phyloP scores from a whole-genome alignment of 2,329 filamentous ascomycete species.

The Pseudogymnoascus sp. region DNA sequence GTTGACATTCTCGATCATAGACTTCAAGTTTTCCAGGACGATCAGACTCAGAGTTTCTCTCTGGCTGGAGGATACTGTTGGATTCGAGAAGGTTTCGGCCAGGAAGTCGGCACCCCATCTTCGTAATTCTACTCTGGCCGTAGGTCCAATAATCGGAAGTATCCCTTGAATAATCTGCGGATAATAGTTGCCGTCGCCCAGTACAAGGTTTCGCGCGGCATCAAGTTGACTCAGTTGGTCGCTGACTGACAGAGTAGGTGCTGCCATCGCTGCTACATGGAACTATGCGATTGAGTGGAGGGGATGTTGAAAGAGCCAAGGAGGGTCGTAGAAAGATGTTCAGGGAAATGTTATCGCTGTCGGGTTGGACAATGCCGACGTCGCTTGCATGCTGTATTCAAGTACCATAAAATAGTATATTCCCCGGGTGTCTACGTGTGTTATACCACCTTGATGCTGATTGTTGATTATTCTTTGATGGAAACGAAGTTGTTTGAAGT shows the following conservation, averaged over 20 bases:
- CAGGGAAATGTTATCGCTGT: not conserved
- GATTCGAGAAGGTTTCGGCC: constrained; percentile 90
- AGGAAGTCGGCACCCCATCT: constrained; percentile 96
- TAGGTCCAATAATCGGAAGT: constrained; percentile 77
- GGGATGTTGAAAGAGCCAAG: constrained; percentile 2
- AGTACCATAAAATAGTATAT: not conserved
- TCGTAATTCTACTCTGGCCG: constrained; percentile 70
- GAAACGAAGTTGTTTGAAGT: constrained; percentile 2
- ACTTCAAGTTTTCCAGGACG: constrained; percentile 70
- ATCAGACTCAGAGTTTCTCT: constrained; percentile 74
- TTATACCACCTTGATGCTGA: constrained; percentile 6
- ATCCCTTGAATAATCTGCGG: constrained; percentile 86
- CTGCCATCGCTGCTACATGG: constrained; percentile 39
- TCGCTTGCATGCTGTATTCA: constrained; percentile 7
- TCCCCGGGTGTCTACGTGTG: not conserved
- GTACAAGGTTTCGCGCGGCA: constrained; percentile 80
- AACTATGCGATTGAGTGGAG: not conserved
- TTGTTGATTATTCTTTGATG: constrained; percentile 7
- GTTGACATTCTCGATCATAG: constrained; percentile 61
- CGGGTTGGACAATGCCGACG: not conserved
- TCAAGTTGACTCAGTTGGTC: constrained; percentile 84
- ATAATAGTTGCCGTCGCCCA: constrained; percentile 82
- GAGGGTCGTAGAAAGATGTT: not conserved
- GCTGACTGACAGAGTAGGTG: constrained; percentile 49
- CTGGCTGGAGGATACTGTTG: constrained; percentile 66